phyloP scores from a whole-genome alignment of 164 flowering plant species.

The Cinnamomum micranthum region DNA sequence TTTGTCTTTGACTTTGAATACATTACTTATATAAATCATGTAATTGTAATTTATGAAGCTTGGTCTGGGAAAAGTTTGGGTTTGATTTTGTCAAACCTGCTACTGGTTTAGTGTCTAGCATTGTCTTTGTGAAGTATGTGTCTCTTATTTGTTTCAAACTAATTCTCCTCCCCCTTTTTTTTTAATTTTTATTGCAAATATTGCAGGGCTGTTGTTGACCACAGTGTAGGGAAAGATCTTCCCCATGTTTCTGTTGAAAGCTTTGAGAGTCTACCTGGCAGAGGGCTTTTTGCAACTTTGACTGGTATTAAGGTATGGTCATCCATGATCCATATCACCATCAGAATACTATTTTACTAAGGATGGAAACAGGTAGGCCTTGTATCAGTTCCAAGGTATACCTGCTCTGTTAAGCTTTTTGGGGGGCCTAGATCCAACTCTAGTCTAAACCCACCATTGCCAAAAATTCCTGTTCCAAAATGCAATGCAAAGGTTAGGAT shows the following conservation, averaged over 20 bases:
- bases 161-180: not conserved
- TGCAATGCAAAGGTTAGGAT: too few species aligned
- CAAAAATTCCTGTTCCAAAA: too few species aligned
- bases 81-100: not conserved
- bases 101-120: not conserved
- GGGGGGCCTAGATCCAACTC: too few species aligned
- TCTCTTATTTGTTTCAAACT: not conserved
- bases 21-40: not conserved
- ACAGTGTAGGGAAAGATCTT: constrained; percentile 82
- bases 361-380: too few species aligned
- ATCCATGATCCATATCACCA: not conserved
- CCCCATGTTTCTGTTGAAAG: constrained; percentile 81
- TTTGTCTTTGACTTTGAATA: not conserved
- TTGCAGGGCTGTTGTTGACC: constrained; percentile 94
- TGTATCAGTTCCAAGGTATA: too few species aligned
- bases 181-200: constrained; percentile 24
- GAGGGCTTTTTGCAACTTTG: constrained; percentile 87
- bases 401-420: too few species aligned
- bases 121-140: not conserved
- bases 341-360: too few species aligned
- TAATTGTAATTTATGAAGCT: not conserved
- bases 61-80: not conserved
- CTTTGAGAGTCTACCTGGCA: constrained; percentile 86
- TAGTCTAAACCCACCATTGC: too few species aligned
- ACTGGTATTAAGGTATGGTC: constrained; percentile 61